A percentile compares a stretch with the other conserved stretches of the same genome.
These are phyloP conservation scores for Sphagnum contortum DNA, from an alignment of 225 moss, liverwort and hornwort species.

Conservation along the genomic window DNA sequence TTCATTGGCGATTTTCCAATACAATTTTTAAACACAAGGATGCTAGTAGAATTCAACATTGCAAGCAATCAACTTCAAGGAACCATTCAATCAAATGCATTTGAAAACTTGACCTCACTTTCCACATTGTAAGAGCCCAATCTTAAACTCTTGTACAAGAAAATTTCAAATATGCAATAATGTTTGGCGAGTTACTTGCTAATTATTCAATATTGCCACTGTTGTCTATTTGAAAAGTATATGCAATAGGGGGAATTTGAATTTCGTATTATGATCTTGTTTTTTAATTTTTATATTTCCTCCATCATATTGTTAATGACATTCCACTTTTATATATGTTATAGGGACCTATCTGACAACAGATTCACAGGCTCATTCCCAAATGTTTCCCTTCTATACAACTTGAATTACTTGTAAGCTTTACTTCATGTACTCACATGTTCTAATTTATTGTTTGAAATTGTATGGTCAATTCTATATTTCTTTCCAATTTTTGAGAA, in stretches of 20 bases:
- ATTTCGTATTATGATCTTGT: no score
- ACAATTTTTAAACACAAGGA: constrained; percentile 11
- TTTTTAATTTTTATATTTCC: no score
- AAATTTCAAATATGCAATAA: not conserved
- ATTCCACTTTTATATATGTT: no score
- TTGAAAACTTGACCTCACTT: constrained; percentile 12
- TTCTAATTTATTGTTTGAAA: no score
- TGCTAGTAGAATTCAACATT: constrained; percentile 8
- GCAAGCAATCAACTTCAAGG: constrained; percentile 5
- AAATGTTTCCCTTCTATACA: no score
- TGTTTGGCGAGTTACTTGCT: not conserved
- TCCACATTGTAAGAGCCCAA: constrained; percentile 11
- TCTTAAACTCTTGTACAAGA: not conserved
- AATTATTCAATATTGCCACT: no score
- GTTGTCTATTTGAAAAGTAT: no score
- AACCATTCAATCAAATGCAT: constrained; percentile 4
- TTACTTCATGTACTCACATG: no score
- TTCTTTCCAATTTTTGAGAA: not conserved
- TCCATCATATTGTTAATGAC: no score
- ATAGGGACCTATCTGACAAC: constrained; percentile 14
- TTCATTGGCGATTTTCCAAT: constrained; percentile 11
- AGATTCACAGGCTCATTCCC: constrained; percentile 8
- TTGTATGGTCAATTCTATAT: no score
- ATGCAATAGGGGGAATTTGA: no score
- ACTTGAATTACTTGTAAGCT: no score